A percentile compares a stretch with the other conserved stretches of the same genome.
phyloP scores from a whole-genome alignment of 2,329 filamentous ascomycete species.

The Plenodomus biglobosus region DNA sequence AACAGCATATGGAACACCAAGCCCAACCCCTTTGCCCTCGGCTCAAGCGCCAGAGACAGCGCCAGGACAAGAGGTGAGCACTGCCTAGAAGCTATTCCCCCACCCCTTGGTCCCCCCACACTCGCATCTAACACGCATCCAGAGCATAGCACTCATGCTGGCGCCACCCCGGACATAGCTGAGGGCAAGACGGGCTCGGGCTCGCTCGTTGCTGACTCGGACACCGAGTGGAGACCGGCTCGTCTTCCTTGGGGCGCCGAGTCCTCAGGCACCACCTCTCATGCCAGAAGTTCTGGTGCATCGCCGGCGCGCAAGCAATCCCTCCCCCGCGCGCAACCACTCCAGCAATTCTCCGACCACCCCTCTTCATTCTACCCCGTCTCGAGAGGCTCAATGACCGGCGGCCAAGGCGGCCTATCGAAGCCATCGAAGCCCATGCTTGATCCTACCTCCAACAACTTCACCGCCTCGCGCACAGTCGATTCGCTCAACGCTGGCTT shows the following conservation, averaged over 20 bases:
- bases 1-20: slow-evolving; percentile 43
- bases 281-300: slow-evolving; percentile 40
- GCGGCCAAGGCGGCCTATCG: slow-evolving; percentile 23
- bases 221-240: slow-evolving; percentile 64
- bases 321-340: slow-evolving; percentile 38
- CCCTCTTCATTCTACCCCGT: slow-evolving; percentile 31
- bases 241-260: slow-evolving; percentile 62
- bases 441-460: slow-evolving; percentile 37
- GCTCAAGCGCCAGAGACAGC: slow-evolving; percentile 33
- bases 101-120: no score
- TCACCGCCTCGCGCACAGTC: slow-evolving; percentile 31
- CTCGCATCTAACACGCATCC: slow-evolving; percentile 15
- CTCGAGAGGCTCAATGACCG: slow-evolving; percentile 23
- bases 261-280: slow-evolving; percentile 29
- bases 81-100: no score
- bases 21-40: slow-evolving; percentile 26
- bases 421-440: slow-evolving; percentile 36
- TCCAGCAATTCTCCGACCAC: slow-evolving; percentile 36
- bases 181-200: slow-evolving; percentile 68
- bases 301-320: slow-evolving; percentile 44
- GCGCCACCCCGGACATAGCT: slow-evolving; percentile 35
- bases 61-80: slow-evolving; percentile 36
- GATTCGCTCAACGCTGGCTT: slow-evolving; percentile 40
- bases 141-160: slow-evolving; percentile 36
- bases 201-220: slow-evolving; percentile 68